Conservation (phyloP, 495 filamentous ascomycete species). For the Xylaria flabelliformis region DNA sequence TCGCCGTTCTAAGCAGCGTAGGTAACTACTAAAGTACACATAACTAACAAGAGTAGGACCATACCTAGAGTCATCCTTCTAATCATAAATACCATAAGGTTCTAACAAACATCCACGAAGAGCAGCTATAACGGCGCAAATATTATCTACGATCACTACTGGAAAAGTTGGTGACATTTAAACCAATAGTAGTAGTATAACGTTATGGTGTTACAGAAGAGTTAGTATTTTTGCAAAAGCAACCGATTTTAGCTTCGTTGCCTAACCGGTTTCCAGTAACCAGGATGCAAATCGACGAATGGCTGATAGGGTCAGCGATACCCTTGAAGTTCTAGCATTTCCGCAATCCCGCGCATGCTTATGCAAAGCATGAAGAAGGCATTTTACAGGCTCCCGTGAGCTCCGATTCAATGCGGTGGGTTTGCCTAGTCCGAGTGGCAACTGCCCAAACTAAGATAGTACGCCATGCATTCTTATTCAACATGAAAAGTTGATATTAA, state of each 20-base stretch:
- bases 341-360: slow-evolving; percentile 1
- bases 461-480: background rate
- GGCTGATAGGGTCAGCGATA: background rate
- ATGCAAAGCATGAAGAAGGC: slow-evolving; percentile 3
- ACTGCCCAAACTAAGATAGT: background rate
- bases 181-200: slow-evolving; percentile 3
- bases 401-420: background rate
- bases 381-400: background rate
- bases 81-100: background rate
- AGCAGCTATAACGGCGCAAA: too few relatives aligned
- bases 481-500: slow-evolving; percentile 1
- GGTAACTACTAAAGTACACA: background rate
- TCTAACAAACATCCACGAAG: background rate
- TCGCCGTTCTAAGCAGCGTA: background rate
- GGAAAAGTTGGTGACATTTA: background rate
- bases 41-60: background rate
- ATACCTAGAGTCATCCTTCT: background rate
- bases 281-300: background rate
- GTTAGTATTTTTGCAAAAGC: background rate
- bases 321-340: background rate
- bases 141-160: background rate
- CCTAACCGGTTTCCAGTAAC: background rate
- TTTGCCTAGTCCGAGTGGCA: slow-evolving; percentile 1
- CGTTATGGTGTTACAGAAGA: too few relatives aligned
- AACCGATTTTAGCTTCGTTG: slow-evolving; percentile 2